Percentiles rank a stretch among this genome's conserved stretches.
phyloP scores from a whole-genome alignment of 179 eudicot genomes.

The Silene coronaria region DNA sequence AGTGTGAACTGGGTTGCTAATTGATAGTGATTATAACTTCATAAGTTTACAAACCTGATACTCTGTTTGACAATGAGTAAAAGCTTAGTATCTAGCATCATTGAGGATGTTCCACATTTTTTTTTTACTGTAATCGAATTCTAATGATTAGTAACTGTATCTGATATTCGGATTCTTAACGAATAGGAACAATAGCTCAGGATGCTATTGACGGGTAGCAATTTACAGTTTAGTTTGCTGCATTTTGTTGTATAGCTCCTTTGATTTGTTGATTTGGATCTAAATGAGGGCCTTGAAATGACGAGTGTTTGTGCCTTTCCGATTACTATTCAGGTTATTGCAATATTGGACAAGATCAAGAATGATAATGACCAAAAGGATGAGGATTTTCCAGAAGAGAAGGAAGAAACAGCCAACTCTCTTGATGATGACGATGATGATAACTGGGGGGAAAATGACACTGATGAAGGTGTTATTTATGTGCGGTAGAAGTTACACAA shows the following conservation, averaged over 20 bases:
- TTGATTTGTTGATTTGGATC: background rate
- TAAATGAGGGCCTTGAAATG: background rate
- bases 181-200: background rate
- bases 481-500: conserved; percentile 41
- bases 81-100: background rate
- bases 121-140: background rate
- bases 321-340: conserved; percentile 62
- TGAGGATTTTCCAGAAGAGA: conserved; percentile 20
- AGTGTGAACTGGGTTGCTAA: background rate
- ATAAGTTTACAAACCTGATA: background rate
- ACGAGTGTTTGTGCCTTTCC: background rate
- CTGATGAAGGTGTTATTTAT: conserved; percentile 74
- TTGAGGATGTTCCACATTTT: background rate
- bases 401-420: conserved; percentile 31
- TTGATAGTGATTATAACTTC: background rate
- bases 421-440: conserved; percentile 38
- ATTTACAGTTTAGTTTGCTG: background rate
- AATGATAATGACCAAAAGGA: conserved; percentile 49
- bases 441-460: conserved; percentile 54
- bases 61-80: background rate
- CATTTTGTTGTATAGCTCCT: conserved; percentile 6
- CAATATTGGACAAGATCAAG: conserved; percentile 84
- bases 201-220: background rate
- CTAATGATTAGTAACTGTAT: no score
- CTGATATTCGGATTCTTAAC: no score